Base-by-base conservation (phyloP, 441 rosid genomes). In the Syzygium malaccense region DNA sequence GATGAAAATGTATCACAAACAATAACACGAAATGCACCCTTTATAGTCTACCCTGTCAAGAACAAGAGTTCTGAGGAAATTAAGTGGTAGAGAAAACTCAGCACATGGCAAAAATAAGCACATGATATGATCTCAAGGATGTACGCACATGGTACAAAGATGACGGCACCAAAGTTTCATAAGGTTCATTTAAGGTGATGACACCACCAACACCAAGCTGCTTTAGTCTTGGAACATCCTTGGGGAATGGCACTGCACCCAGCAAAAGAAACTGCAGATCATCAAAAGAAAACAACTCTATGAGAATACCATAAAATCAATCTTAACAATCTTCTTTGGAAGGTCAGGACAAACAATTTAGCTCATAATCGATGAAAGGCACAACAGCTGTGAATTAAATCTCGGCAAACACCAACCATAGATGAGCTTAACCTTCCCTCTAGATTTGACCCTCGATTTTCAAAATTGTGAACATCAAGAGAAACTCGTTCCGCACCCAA, bases 161-260 rank as follows among this genome's bases (percentile, higher is more conserved):
- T 33, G 89, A 30, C 5, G 85, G 89, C 64, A 88, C 89, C 53
- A 88, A 80, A 23, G 89, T 88, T 68, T 88, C 89, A 9, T 88
- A 88, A 86, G 89, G 85, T 56, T 88, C 89, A 54, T 88, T 88
- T 12, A 88, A 78, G 60, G 89, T 88, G 62, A 88, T 86, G 87
- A 88, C 89, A 51, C 89, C 89, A 54, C 89, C 71, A 33, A 88
- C 89, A 51, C 89, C 89, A n/a, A 88, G 89, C 85, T 85, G 89
- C 89, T 88, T 88, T 56, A 88, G 87, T 55, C 85, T 71, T 66
- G 87, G 89, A 41, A 88, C 89, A 68, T 88, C 87, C 55, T 66
- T 88, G 11, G 89, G 89, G 85, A 88, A 88, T 32, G 89, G 89
- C 13, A 88, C 89, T 4, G 89, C 89, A 64, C 89, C 89, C 55